Conservation (phyloP, 2,329 filamentous ascomycete genomes). For the Tolypocladium ovalisporum region DNA sequence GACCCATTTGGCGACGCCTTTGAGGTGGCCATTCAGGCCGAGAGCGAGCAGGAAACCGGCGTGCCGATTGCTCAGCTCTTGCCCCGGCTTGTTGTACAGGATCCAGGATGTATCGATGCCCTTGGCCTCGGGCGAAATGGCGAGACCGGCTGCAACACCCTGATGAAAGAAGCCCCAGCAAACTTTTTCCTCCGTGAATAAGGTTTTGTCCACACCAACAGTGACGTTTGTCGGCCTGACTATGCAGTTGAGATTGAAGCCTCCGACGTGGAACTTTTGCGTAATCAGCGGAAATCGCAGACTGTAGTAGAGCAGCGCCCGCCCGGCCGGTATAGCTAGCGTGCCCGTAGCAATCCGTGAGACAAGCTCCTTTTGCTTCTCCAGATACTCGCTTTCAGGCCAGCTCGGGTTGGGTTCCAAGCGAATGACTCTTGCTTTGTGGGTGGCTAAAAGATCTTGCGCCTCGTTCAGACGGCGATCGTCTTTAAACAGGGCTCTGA, state of each 20-base stretch:
- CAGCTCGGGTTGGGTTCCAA: constrained; percentile 65
- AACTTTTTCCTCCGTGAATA: constrained; percentile 91
- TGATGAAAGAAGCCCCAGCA: constrained; percentile 99
- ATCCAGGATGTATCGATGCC: constrained; percentile 99
- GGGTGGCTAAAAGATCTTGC: constrained; percentile 72
- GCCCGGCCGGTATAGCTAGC: constrained; percentile 76
- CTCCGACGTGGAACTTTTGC: constrained; percentile 79
- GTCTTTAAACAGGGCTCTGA: constrained; percentile 79
- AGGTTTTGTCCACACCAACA: constrained; percentile 78
- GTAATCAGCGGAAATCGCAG: constrained; percentile 81
- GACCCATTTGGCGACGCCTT: constrained; percentile 90
- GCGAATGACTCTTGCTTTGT: constrained; percentile 67
- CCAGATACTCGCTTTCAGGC: constrained; percentile 78
- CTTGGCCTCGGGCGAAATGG: constrained; percentile 79
- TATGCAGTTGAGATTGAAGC: constrained; percentile 83
- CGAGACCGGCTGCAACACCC: constrained; percentile 82
- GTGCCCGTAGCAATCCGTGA: constrained; percentile 80
- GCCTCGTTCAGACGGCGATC: constrained; percentile 86
- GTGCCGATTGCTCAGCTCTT: constrained; percentile 89
- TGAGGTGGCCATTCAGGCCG: constrained; percentile 90
- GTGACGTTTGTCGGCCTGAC: constrained; percentile 89
- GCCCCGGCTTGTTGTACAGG: constrained; percentile 83
- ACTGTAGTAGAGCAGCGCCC: constrained; percentile 79
- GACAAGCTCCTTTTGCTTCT: constrained; percentile 85
- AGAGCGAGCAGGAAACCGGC: constrained; percentile 86